Evolutionary conservation across 495 filamentous ascomycete species (phyloP).

Genomic region (Glutinoglossum americanum): DNA sequence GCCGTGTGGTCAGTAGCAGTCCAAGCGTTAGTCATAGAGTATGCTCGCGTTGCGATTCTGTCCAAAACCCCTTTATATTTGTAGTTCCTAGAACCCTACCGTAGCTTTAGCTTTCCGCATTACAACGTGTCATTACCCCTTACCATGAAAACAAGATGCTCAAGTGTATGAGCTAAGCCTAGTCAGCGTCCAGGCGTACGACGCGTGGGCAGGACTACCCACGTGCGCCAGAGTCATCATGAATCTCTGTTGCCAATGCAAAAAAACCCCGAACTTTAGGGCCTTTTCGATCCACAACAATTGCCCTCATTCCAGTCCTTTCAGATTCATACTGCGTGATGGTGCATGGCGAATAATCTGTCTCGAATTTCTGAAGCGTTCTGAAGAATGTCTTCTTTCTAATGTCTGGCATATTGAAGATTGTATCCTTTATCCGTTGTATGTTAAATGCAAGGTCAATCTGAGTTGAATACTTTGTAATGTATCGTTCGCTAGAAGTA

Average conservation of each 20-base stretch:
- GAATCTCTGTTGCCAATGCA: conserved; percentile 87
- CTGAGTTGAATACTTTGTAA: background rate
- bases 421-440: background rate
- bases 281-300: conserved; percentile 76
- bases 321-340: conserved; percentile 79
- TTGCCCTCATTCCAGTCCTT: conserved; percentile 79
- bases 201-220: conserved; percentile 1
- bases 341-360: conserved; percentile 66
- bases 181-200: background rate
- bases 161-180: conserved; percentile 56
- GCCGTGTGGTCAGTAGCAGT: conserved; percentile 91
- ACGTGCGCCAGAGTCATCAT: conserved; percentile 81
- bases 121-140: background rate
- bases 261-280: conserved; percentile 92
- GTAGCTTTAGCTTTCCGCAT: background rate
- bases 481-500: background rate
- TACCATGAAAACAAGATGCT: conserved; percentile 87
- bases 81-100: conserved; percentile 68
- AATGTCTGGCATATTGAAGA: background rate
- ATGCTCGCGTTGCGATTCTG: conserved; percentile 77
- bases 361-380: conserved; percentile 60
- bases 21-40: conserved; percentile 91
- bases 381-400: conserved; percentile 36
- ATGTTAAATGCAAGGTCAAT: background rate
- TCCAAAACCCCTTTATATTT: conserved; percentile 86